Base-by-base conservation (phyloP, 768 basidiomycete genomes). In the Roridomyces roridus region DNA sequence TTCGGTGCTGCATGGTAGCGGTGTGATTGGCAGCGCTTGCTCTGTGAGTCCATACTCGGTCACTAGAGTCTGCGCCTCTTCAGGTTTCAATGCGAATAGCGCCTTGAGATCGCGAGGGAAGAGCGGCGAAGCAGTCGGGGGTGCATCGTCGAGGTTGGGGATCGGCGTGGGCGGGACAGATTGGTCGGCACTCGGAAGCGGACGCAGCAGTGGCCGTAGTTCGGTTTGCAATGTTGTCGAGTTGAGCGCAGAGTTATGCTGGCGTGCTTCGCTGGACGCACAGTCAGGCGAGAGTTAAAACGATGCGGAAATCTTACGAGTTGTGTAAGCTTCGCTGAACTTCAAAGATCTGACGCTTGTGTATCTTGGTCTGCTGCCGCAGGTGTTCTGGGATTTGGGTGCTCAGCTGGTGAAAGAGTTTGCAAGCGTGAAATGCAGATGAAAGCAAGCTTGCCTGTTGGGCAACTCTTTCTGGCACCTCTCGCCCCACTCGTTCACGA, bases 131-230 rank as follows among this genome's bases (percentile, higher is more conserved):
- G 77, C 69, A 0, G 74, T 76, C 1, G 75, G 71, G 17, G 75
- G 67, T 21, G 67, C 60, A 31, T 73, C 62, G 39, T 64, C 9
- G 4, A 39, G 17, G 14, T 5, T 53, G 29, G 28, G 56, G 51
- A 17, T 68, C 37, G 60, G 64, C 35, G 50, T 63, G 53, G 57
- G 68, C 52, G 54, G 59, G 42, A 41, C 60, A n/a, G 80, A 81
- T 61, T 81, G 80, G 44, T 78, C 73, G 39, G 78, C 77, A 17
- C 77, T 79, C 2, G 78, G 78, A 18, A 80, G 69, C 1, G 84
- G 83, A 0, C 82, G 78, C 15, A 85, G 69, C 4, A 85, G 77
- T 17, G 82, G 81, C 20, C 79, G 74, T 25, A 85, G 70, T 11
- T 78, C 78, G 17, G 76, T 78, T n/a, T 68, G 63, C 39, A 75